Conservation (phyloP, 306 rosid species). For the Delonix regia region DNA sequence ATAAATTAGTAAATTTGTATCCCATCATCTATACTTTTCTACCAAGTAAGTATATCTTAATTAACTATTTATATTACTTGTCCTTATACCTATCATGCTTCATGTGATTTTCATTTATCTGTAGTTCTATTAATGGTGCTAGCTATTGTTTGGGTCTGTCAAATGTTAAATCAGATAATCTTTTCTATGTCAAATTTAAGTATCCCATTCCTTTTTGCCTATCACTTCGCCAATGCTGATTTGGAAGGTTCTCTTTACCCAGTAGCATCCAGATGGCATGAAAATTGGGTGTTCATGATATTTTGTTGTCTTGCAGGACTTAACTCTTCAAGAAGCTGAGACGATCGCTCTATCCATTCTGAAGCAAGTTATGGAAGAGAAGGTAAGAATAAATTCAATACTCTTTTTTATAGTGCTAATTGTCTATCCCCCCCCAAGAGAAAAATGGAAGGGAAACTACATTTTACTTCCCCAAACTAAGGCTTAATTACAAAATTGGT, state of each 20-base stretch:
- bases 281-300: neutral
- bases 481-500: neutral
- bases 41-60: neutral
- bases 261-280: constrained; percentile 11
- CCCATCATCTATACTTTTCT: neutral
- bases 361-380: constrained; percentile 99
- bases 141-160: neutral
- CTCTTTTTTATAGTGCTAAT: neutral
- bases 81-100: neutral
- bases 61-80: neutral
- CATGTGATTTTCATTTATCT: neutral
- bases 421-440: neutral
- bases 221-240: neutral
- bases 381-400: constrained; percentile 55
- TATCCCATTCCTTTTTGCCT: neutral
- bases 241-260: neutral
- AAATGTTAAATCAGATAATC: constrained; percentile 6
- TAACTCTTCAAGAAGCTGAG: constrained; percentile 95
- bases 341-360: constrained; percentile 93
- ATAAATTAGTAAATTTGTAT: neutral
- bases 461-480: too few species aligned
- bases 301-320: constrained; percentile 58
- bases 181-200: constrained; percentile 1
- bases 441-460: neutral
- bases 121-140: neutral